Percentiles rank a stretch among this genome's conserved stretches.
phyloP scores from a whole-genome alignment of 371 early-diverging fungal genomes.

The Apophysomyces elegans region DNA sequence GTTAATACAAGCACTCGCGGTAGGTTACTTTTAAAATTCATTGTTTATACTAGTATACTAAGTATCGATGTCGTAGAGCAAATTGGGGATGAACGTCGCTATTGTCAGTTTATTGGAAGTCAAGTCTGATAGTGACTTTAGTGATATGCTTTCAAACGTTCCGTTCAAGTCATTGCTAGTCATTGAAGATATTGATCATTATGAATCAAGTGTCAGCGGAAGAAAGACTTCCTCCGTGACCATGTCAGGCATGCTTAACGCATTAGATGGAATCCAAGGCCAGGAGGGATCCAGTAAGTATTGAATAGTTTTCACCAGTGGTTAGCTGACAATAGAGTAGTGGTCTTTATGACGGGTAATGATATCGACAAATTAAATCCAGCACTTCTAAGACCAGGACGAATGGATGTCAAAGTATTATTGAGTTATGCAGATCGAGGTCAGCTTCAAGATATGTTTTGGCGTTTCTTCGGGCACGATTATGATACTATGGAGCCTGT shows the following conservation, averaged over 20 bases:
- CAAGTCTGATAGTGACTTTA: constrained; percentile 83
- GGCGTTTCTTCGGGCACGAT: constrained; percentile 47
- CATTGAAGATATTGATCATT: constrained; percentile 95
- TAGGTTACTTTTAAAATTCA: constrained; percentile 28
- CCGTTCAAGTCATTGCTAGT: constrained; percentile 89
- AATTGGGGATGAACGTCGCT: constrained; percentile 89
- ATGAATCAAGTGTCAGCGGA: constrained; percentile 39
- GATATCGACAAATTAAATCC: constrained; percentile 91
- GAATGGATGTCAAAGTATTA: constrained; percentile 89
- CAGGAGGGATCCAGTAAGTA: constrained; percentile 50
- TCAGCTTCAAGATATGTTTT: constrained; percentile 67
- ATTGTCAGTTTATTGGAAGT: constrained; percentile 84
- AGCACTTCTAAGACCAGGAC: constrained; percentile 95
- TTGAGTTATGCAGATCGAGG: constrained; percentile 77
- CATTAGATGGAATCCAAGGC: constrained; percentile 82
- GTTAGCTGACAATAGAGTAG: constrained; percentile 16
- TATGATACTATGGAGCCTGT: constrained; percentile 24
- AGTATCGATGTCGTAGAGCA: constrained; percentile 36
- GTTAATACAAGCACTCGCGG: constrained; percentile 74
- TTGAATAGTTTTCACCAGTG: neutral
- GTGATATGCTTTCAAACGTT: constrained; percentile 79
- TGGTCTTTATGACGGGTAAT: constrained; percentile 96
- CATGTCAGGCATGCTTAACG: constrained; percentile 66
- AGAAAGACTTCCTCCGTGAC: constrained; percentile 31
- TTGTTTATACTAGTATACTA: neutral